Conservation (phyloP, 2,329 filamentous ascomycete species). For the Karstenula rhodostoma region DNA sequence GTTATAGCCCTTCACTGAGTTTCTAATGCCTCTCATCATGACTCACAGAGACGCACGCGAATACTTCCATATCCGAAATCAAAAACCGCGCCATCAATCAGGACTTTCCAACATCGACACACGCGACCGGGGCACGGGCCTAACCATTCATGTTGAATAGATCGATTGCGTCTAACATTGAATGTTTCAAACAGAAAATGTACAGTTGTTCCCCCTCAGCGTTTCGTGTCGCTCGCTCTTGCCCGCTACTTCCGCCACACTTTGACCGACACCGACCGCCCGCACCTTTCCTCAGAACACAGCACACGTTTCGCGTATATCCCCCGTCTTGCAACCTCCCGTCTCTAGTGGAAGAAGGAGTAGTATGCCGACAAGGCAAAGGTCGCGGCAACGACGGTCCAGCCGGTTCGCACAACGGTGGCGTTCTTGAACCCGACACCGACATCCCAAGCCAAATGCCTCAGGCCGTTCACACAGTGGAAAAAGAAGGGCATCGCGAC, state of each 20-base stretch:
- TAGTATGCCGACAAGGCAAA: constrained; percentile 50
- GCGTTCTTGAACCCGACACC: constrained; percentile 69
- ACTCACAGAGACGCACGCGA: no score
- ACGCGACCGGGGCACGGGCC: neutral
- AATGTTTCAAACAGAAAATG: constrained; percentile 15
- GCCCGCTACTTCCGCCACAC: no score
- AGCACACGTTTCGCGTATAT: no score
- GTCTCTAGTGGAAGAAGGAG: constrained; percentile 31
- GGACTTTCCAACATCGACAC: neutral
- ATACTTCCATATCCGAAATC: no score
- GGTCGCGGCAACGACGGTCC: constrained; percentile 67
- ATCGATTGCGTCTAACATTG: constrained; percentile 7
- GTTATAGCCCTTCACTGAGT: no score
- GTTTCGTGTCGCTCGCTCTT: neutral
- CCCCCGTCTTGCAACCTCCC: constrained; percentile 5
- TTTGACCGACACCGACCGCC: neutral
- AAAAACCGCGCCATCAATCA: no score
- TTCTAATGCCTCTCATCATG: no score
- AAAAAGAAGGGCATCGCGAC: constrained; percentile 72
- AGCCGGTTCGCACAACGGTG: constrained; percentile 71
- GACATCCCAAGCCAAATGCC: constrained; percentile 76
- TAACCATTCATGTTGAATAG: neutral
- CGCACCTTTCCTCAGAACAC: neutral
- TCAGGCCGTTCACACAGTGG: constrained; percentile 73
- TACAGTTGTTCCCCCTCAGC: constrained; percentile 8